phyloP scores from a whole-genome alignment of 1,284 basidiomycete species.

The Ustilago cynodontis region DNA sequence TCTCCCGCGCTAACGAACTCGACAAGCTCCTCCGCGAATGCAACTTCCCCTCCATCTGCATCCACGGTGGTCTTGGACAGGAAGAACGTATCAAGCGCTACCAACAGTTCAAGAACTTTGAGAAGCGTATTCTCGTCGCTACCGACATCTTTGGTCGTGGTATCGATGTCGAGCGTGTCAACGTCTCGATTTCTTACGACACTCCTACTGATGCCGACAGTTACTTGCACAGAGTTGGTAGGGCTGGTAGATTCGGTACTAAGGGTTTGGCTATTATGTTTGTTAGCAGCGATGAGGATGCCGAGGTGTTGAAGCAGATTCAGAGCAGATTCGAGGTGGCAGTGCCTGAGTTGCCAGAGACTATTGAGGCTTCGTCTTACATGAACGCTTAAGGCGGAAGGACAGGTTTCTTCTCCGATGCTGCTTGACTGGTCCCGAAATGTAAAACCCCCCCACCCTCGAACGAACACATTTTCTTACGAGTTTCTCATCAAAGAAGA shows the following conservation, averaged over 20 bases:
- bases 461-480: not conserved
- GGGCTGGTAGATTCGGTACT: conserved; percentile 98
- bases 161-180: conserved; percentile 70
- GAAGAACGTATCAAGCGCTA: conserved; percentile 98
- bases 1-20: conserved; percentile 93
- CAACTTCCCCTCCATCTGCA: conserved; percentile 98
- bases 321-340: conserved; percentile 93
- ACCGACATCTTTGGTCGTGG: conserved; percentile 70
- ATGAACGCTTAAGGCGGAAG: conserved; percentile 68
- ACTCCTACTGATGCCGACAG: conserved; percentile 96
- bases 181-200: conserved; percentile 74
- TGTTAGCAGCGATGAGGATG: conserved; percentile 89
- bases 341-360: conserved; percentile 90
- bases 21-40: conserved; percentile 96
- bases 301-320: conserved; percentile 91
- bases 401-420: not conserved
- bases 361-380: conserved; percentile 80
- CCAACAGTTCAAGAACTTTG: conserved; percentile 98
- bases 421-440: not conserved
- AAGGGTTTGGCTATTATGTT: conserved; percentile 99
- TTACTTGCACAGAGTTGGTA: conserved; percentile 97
- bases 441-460: not conserved
- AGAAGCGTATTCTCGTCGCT: conserved; percentile 82
- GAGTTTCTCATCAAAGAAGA: not conserved
- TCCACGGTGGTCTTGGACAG: conserved; percentile 93